Conservation (phyloP, 2,329 filamentous ascomycete genomes). For the Sporothrix inflata region DNA sequence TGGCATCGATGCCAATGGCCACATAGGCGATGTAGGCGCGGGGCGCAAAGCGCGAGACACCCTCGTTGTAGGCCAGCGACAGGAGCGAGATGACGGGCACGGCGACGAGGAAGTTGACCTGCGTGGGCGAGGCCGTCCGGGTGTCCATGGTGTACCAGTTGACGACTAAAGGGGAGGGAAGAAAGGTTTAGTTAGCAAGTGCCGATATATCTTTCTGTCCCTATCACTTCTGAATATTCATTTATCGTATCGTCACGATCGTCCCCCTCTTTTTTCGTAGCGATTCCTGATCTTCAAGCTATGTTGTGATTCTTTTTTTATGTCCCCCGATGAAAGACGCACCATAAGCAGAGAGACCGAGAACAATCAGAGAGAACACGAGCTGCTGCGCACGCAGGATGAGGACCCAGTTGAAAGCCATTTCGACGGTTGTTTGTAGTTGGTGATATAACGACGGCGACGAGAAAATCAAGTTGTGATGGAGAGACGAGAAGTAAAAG, state of each 20-base stretch:
- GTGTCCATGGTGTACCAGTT: slow-evolving; percentile 64
- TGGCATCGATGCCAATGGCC: slow-evolving; percentile 53
- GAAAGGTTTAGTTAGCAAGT: neutral
- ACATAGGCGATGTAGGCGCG: slow-evolving; percentile 53
- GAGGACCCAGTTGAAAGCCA: slow-evolving; percentile 46
- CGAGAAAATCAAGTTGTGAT: slow-evolving; percentile 8
- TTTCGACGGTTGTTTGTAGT: slow-evolving; percentile 37
- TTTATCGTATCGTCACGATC: neutral
- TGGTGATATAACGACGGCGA: slow-evolving; percentile 17
- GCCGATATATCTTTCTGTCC: too few species aligned
- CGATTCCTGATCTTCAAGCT: neutral
- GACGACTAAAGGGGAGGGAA: slow-evolving; percentile 50
- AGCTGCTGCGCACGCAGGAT: slow-evolving; percentile 53
- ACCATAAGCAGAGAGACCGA: slow-evolving; percentile 57
- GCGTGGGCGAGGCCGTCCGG: slow-evolving; percentile 55
- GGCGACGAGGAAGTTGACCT: slow-evolving; percentile 63
- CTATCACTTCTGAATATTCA: neutral
- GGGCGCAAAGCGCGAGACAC: slow-evolving; percentile 51
- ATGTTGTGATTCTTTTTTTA: neutral
- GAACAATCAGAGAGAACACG: slow-evolving; percentile 50
- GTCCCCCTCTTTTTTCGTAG: neutral
- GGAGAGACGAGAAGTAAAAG: slow-evolving; percentile 33
- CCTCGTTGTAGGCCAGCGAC: slow-evolving; percentile 58
- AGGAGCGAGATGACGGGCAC: slow-evolving; percentile 57
- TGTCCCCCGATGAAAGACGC: slow-evolving; percentile 30